Evolutionary conservation across 768 basidiomycete genomes (phyloP), one percentile per base, ranked within the genome.

Genomic region (Pholiota molesta): DNA sequence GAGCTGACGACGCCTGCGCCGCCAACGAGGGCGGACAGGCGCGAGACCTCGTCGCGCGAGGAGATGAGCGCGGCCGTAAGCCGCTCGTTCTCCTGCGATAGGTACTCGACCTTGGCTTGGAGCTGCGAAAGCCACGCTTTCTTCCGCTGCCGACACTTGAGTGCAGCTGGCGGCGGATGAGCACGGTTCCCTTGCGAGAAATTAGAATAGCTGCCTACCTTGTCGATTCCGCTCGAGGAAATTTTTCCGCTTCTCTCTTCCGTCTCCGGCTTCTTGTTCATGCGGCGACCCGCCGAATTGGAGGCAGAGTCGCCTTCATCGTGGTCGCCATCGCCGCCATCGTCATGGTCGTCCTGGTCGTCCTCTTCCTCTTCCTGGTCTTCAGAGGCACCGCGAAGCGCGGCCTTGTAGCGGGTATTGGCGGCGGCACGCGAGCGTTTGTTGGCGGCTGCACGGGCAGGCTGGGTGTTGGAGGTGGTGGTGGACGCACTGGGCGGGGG

Each of bases 61-160:
- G 90, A 86, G 39, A 92, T 88, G 28, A 98, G 88, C 9, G 95
- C 95, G 9, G 86, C 82, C 33, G 92, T 90, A 26, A 99, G 86
- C 23, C 94, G 88, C 74, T 99, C 97, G 76, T 99, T 99, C 77
- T 99, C 97, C 65, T 90, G 87, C n/a, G 84, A 80, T 42, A 99
- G 85, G 67, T 81, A 92, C 73, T 99, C 97, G 75, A 97, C 95
- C 70, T 96, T 96, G 42, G 90, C 86, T 75, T 99, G 97, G 17
- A 99, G 82, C 64, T 92, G 89, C 29, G 88, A 83, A 14, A 99
- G 85, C 97, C 97, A 99, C 5, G 95, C 95, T 75, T 99, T 99
- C 78, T 99, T 99, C 61, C 97, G 91, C 73, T 99, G 97, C 37
- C 97, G 94, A 77, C 97, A 99, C 78, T 99, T 99, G 67, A 99